Base-by-base conservation (phyloP, 148 eudicot species). In the Arbutus unedo region DNA sequence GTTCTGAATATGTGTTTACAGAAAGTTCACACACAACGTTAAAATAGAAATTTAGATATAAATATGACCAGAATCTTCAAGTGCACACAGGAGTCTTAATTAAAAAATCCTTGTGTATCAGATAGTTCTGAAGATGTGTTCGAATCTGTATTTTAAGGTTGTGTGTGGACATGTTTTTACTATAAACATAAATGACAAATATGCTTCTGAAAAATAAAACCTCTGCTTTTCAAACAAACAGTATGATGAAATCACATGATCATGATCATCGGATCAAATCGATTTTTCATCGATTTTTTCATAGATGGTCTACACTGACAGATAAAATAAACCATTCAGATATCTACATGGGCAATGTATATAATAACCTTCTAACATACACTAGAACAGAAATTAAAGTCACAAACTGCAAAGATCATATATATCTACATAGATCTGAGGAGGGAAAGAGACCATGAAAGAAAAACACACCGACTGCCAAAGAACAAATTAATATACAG, bases 401-500 rank as follows among this genome's bases (percentile, higher is more conserved):
- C 49, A 51, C 5, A 53, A 51, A 53, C 59, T 53, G 13, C 38
- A 50, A 51, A 21, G 79, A 23, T 76, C 43, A 25, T 53, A 76
- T 14, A 25, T 53, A 76, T 14, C 38, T 4, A 19, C 31, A n/a
- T 4, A 11, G 19, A 49, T 6, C 44, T 13, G n/a, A 38, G 8
- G 4, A 18, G 13, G 25, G 43, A 23, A 31, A 8, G 45, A 80
- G 6, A 38, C 50, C 48, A 50, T 19, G 31, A 25, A 38, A 16
- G 49, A 25, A 45, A 50, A 50, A 48, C 7, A 23, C 54, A 15
- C 14, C 14, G 49, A 60, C 80, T 78, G 9, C 19, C 31, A 45
- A 83, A 71, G 77, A 83, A 78, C 78, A 83, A 72, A 55, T 13
- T 48, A 79, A 83, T 57, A 25, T 72, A 83, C 70, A 83, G 38